A percentile compares a stretch with the other conserved stretches of the same genome.
Evolutionary conservation across 805 yeast species (phyloP).

Genomic region (Naumovozyma baii): DNA sequence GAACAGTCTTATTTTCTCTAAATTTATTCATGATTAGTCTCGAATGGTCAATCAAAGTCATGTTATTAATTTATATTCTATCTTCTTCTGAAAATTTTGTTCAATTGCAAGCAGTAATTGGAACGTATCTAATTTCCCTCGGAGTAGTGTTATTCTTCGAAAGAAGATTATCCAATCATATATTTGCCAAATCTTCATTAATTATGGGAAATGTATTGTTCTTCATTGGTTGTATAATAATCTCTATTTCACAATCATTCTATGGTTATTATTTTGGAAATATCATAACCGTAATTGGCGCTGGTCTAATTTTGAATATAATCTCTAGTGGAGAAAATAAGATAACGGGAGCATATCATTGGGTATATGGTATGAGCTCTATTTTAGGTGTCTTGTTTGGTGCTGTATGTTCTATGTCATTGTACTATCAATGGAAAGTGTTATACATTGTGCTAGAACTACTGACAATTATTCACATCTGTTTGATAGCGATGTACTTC

Average conservation of each 20-base stretch:
- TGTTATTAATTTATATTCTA: not conserved
- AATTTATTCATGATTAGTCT: not conserved
- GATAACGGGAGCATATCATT: too few relatives aligned
- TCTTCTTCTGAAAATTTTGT: not conserved
- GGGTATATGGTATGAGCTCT: not conserved
- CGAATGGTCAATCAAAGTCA: not conserved
- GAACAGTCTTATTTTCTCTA: too few relatives aligned
- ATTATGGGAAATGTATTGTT: not conserved
- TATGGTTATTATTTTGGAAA: not conserved
- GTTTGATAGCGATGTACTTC: not conserved
- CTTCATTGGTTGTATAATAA: not conserved
- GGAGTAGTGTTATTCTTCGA: not conserved
- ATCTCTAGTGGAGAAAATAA: too few relatives aligned
- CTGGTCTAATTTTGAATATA: not conserved
- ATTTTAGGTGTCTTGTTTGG: not conserved
- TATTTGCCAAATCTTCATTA: not conserved
- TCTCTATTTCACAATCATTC: not conserved
- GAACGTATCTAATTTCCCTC: not conserved
- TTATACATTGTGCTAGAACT: not conserved
- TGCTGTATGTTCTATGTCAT: not conserved
- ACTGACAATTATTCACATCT: not conserved
- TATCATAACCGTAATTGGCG: not conserved
- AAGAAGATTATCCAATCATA: not conserved
- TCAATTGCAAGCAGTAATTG: not conserved
- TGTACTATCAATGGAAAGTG: not conserved